Percentiles rank a stretch among this genome's conserved stretches.
Conservation (phyloP, 768 basidiomycete species). For the Naganishia kalamii region DNA sequence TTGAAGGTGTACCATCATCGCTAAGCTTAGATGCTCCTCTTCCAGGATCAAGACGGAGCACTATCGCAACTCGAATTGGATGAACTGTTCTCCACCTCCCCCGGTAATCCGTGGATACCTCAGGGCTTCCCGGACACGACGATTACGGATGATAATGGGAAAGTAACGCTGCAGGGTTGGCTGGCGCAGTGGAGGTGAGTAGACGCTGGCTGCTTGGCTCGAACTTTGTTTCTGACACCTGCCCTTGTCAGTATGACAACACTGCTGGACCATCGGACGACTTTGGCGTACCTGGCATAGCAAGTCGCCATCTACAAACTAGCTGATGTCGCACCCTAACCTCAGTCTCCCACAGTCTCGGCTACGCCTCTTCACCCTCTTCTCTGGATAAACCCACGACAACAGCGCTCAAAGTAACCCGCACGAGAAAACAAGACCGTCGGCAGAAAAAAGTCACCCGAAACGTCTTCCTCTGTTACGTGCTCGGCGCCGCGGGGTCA, state of each 20-base stretch:
- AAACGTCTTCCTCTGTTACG: constrained; percentile 87
- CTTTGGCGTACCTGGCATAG: constrained; percentile 89
- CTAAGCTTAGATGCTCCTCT: constrained; percentile 15
- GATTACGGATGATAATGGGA: constrained; percentile 74
- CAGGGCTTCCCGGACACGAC: constrained; percentile 88
- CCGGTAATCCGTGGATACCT: constrained; percentile 92
- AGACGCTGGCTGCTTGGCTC: neutral
- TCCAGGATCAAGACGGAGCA: constrained; percentile 88
- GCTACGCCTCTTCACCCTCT: constrained; percentile 58
- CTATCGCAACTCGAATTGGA: constrained; percentile 74
- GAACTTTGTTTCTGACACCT: neutral
- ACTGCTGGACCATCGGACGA: constrained; percentile 82
- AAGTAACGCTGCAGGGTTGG: constrained; percentile 96
- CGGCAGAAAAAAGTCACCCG: constrained; percentile 79
- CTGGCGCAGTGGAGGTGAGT: constrained; percentile 92
- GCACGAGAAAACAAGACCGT: constrained; percentile 74
- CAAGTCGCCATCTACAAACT: constrained; percentile 19
- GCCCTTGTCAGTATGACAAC: constrained; percentile 75
- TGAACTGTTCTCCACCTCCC: constrained; percentile 85
- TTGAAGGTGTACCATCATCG: constrained; percentile 8
- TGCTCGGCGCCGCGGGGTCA: constrained; percentile 90
- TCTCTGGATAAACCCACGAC: constrained; percentile 51
- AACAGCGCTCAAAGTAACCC: constrained; percentile 73
- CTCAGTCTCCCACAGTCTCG: constrained; percentile 50
- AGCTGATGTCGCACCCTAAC: neutral